These are phyloP conservation scores for Durio zibethinus DNA, from an alignment of 345 rosid genomes.

Conservation along the genomic window DNA sequence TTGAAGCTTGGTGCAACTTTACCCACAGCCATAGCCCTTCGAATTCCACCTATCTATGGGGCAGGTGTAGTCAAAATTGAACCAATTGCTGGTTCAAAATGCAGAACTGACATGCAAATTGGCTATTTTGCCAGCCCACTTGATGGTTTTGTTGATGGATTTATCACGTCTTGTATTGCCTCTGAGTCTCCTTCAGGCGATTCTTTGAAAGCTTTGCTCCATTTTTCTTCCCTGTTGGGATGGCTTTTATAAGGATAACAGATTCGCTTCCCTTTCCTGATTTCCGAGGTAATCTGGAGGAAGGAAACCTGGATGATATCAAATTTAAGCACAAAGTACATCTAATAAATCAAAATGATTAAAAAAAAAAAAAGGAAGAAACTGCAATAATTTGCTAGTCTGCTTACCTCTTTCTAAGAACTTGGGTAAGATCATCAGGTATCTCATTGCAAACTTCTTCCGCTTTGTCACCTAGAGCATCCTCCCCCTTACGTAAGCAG, in stretches of 20 bases:
- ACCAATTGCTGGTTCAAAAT: constrained; percentile 2
- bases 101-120: neutral
- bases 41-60: neutral
- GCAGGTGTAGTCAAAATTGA: neutral
- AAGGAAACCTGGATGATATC: constrained; percentile 21
- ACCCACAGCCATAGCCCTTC: neutral
- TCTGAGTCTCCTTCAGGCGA: constrained; percentile 22
- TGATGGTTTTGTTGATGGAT: neutral
- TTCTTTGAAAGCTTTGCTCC: constrained; percentile 26
- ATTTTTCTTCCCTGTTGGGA: constrained; percentile 40
- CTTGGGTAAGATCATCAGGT: constrained; percentile 30
- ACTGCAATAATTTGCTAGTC: constrained; percentile 5
- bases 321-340: neutral
- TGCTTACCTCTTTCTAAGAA: constrained; percentile 47
- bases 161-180: constrained; percentile 2
- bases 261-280: constrained; percentile 42
- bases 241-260: constrained; percentile 32
- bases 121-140: constrained; percentile 3
- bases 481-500: constrained; percentile 31
- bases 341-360: neutral
- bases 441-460: constrained; percentile 34
- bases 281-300: constrained; percentile 44
- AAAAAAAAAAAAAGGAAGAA: neutral
- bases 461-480: constrained; percentile 18
- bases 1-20: neutral